These are phyloP conservation scores for Lepiota subincarnata DNA, from an alignment of 768 basidiomycete species.

Conservation along the genomic window DNA sequence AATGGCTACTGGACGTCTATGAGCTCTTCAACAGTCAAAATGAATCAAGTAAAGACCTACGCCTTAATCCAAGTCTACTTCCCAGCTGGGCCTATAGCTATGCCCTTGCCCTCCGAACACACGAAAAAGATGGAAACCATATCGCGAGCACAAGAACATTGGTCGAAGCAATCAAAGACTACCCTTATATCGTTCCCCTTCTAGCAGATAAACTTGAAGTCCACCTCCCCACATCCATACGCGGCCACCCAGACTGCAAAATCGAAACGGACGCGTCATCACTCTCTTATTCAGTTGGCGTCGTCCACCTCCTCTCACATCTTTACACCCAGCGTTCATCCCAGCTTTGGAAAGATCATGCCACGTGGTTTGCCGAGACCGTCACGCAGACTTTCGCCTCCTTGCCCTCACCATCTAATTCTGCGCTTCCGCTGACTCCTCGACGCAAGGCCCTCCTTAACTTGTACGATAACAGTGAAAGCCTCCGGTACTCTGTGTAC, in stretches of 20 bases:
- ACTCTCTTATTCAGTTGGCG: constrained; percentile 36
- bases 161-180: constrained; percentile 66
- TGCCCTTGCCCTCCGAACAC: constrained; percentile 60
- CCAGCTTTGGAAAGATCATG: constrained; percentile 76
- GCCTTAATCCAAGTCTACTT: constrained; percentile 53
- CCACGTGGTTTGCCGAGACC: constrained; percentile 68
- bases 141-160: constrained; percentile 64
- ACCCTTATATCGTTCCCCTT: constrained; percentile 78
- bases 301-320: constrained; percentile 79
- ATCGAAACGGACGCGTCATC: constrained; percentile 68
- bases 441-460: constrained; percentile 29
- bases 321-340: constrained; percentile 80
- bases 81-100: constrained; percentile 78
- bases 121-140: constrained; percentile 46
- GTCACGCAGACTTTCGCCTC: constrained; percentile 40
- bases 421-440: constrained; percentile 27
- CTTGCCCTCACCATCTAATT: constrained; percentile 23
- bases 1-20: constrained; percentile 77
- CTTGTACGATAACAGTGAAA: constrained; percentile 32
- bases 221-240: constrained; percentile 50
- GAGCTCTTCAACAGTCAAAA: constrained; percentile 36
- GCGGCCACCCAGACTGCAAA: constrained; percentile 59
- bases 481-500: constrained; percentile 52
- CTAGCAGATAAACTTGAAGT: constrained; percentile 86
- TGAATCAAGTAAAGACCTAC: constrained; percentile 15